Conservation (phyloP, 169 alveolate genomes). For the Plasmodium relictum region DNA sequence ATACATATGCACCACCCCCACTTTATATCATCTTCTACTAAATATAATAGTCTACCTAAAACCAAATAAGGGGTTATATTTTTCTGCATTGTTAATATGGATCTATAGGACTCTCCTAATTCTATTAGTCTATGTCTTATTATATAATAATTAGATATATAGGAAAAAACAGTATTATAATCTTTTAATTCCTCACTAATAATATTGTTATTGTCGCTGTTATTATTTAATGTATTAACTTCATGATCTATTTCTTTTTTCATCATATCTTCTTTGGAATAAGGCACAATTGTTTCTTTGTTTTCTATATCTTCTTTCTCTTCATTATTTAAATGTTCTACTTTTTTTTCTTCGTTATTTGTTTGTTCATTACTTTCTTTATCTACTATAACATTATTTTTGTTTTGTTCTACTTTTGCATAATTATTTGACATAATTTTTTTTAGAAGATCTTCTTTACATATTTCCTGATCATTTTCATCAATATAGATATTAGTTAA, state of each 20-base stretch:
- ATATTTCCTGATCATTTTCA: slow-evolving; percentile 79
- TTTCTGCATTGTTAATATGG: slow-evolving; percentile 79
- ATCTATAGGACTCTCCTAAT: slow-evolving; percentile 57
- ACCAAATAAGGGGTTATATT: slow-evolving; percentile 87
- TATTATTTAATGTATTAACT: neutral
- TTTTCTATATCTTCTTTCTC: neutral
- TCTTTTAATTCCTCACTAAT: slow-evolving; percentile 72
- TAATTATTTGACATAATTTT: slow-evolving; percentile 73
- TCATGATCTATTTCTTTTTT: neutral
- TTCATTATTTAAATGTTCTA: neutral
- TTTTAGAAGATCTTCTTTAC: slow-evolving; percentile 80
- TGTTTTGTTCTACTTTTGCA: slow-evolving; percentile 42
- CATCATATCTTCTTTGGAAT: neutral
- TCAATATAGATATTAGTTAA: slow-evolving; percentile 51
- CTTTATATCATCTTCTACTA: slow-evolving; percentile 80
- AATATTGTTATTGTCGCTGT: slow-evolving; percentile 49
- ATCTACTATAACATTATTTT: neutral
- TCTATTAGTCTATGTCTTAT: slow-evolving; percentile 39
- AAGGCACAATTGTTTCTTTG: neutral
- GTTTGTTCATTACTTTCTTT: neutral
- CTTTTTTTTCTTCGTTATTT: neutral
- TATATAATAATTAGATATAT: slow-evolving; percentile 60
- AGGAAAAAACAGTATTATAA: slow-evolving; percentile 40
- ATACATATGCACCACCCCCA: slow-evolving; percentile 89
- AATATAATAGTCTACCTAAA: slow-evolving; percentile 91